Percentiles rank a stretch among this genome's conserved stretches.
Evolutionary conservation across 805 yeast genomes (phyloP).

Genomic region (Brettanomyces bruxellensis): DNA sequence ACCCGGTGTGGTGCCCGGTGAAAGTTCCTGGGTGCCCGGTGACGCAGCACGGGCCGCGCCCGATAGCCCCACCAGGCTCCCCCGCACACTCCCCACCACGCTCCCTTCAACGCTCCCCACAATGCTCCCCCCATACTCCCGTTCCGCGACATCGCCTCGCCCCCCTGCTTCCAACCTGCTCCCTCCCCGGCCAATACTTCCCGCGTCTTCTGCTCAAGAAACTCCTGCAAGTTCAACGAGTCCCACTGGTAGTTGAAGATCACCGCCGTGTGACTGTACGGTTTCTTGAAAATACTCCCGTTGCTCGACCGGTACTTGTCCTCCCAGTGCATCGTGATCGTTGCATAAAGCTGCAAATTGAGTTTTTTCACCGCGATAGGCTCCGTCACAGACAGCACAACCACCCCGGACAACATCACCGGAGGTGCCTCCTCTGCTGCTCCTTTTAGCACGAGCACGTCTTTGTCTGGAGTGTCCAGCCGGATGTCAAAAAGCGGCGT

Average conservation of each 20-base stretch:
- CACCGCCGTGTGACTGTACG: slow-evolving; percentile 46
- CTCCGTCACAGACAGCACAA: slow-evolving; percentile 68
- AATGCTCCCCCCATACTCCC: neutral
- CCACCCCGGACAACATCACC: slow-evolving; percentile 64
- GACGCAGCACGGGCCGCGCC: neutral
- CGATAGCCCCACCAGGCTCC: neutral
- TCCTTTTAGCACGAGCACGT: slow-evolving; percentile 77
- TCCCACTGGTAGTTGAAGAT: slow-evolving; percentile 79
- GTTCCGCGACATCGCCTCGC: neutral
- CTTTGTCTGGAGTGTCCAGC: slow-evolving; percentile 59
- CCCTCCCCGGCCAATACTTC: neutral
- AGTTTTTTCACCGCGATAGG: slow-evolving; percentile 62
- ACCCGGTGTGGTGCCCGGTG: neutral
- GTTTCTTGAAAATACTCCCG: slow-evolving; percentile 32
- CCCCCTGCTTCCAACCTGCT: neutral
- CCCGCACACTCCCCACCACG: too few relatives aligned
- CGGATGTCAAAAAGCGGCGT: slow-evolving; percentile 38
- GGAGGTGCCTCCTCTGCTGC: slow-evolving; percentile 69
- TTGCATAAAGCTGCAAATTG: slow-evolving; percentile 56
- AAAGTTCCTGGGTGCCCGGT: neutral
- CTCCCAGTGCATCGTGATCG: slow-evolving; percentile 56
- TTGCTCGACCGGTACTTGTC: slow-evolving; percentile 41
- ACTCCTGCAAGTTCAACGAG: slow-evolving; percentile 43
- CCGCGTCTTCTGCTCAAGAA: slow-evolving; percentile 8
- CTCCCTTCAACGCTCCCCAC: neutral